These are phyloP conservation scores for Boletus hoseneyae DNA, from an alignment of 1,284 basidiomycete genomes.

Conservation along the genomic window DNA sequence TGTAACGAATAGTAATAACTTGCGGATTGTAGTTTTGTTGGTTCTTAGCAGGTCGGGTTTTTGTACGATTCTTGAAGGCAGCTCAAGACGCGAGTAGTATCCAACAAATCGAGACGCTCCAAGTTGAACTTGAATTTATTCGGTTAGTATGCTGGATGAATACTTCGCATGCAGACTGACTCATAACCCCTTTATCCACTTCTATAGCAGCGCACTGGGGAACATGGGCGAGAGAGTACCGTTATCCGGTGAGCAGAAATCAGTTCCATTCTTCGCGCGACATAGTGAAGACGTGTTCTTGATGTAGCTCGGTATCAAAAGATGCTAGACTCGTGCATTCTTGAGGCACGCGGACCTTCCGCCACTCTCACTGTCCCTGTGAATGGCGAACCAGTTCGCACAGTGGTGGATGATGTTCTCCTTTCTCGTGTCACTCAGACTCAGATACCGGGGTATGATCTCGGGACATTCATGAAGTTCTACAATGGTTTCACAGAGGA, in stretches of 20 bases:
- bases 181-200: not conserved
- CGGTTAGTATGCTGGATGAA: conserved; percentile 42
- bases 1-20: not conserved
- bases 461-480: conserved; percentile 15
- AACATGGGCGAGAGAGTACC: conserved; percentile 65
- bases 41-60: conserved; percentile 62
- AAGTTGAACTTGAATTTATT: conserved; percentile 61
- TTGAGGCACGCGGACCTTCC: conserved; percentile 33
- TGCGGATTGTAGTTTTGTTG: conserved; percentile 54
- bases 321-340: conserved; percentile 51
- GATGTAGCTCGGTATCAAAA: conserved; percentile 54
- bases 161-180: conserved; percentile 1
- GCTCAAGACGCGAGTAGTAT: conserved; percentile 50
- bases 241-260: conserved; percentile 45
- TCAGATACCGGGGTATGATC: conserved; percentile 9
- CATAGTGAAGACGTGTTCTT: conserved; percentile 1
- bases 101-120: conserved; percentile 53
- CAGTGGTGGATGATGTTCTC: conserved; percentile 12
- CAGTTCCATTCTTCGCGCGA: not conserved
- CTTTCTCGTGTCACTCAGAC: conserved; percentile 15
- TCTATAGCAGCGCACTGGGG: conserved; percentile 50
- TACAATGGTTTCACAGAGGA: conserved; percentile 4
- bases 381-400: conserved; percentile 7
- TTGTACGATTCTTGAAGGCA: conserved; percentile 60
- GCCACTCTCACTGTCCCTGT: conserved; percentile 10